Conservation (phyloP, 2,329 filamentous ascomycete genomes). For the Rutstroemia sp. region DNA sequence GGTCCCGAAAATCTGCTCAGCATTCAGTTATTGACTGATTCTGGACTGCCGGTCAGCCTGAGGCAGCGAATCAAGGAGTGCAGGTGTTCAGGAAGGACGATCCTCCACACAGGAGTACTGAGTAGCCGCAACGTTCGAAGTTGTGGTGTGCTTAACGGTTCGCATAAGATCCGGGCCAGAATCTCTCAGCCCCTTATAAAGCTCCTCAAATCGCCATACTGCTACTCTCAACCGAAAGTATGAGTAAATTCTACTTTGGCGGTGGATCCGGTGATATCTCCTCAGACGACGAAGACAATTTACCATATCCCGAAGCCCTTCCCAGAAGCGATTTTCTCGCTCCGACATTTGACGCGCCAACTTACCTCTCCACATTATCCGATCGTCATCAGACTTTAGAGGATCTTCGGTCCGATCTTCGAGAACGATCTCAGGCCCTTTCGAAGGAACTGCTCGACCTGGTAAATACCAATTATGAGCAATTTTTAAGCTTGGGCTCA, state of each 20-base stretch:
- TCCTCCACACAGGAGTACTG: too few relatives aligned
- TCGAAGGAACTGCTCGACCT: slow-evolving; percentile 85
- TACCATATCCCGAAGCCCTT: slow-evolving; percentile 84
- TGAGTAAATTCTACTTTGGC: slow-evolving; percentile 43
- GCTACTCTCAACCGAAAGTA: slow-evolving; percentile 17
- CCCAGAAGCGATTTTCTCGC: slow-evolving; percentile 76
- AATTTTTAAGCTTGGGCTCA: slow-evolving; percentile 77
- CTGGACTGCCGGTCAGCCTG: too few relatives aligned
- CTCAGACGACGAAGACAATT: slow-evolving; percentile 52
- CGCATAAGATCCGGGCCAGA: neutral
- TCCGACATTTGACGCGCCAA: slow-evolving; percentile 67
- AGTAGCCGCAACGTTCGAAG: too few relatives aligned
- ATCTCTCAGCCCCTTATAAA: neutral
- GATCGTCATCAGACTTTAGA: slow-evolving; percentile 94
- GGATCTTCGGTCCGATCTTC: slow-evolving; percentile 80
- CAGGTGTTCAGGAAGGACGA: too few relatives aligned
- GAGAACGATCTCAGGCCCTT: slow-evolving; percentile 70
- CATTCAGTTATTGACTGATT: too few relatives aligned
- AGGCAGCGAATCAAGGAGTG: too few relatives aligned
- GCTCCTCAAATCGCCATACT: too few relatives aligned
- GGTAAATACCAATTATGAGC: slow-evolving; percentile 90
- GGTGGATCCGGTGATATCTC: slow-evolving; percentile 23
- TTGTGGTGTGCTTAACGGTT: neutral
- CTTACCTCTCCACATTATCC: slow-evolving; percentile 74
- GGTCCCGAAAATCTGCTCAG: neutral